These are phyloP conservation scores for Citrus reticulata DNA, from an alignment of 345 rosid genomes.

Conservation along the genomic window DNA sequence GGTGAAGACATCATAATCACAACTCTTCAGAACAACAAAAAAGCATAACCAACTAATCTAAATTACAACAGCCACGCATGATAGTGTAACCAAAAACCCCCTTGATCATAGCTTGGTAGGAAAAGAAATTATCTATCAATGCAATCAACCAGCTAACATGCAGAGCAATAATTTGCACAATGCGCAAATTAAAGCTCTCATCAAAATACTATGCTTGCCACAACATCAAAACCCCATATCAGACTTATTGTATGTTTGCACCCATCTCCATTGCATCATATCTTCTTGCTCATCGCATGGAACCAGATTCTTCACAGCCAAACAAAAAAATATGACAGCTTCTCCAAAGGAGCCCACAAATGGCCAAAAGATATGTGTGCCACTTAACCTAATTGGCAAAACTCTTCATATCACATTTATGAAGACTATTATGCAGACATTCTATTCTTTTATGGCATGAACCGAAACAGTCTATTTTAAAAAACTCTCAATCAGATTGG, in stretches of 20 bases:
- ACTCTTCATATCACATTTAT: conserved; percentile 4
- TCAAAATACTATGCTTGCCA: not conserved
- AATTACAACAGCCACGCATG: not conserved
- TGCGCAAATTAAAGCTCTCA: not conserved
- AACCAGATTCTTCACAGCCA: conserved; percentile 9
- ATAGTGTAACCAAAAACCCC: conserved; percentile 14
- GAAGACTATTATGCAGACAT: conserved; percentile 10
- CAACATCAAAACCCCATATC: not conserved
- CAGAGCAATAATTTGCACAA: not conserved
- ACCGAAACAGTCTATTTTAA: conserved; percentile 5
- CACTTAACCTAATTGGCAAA: conserved; percentile 6
- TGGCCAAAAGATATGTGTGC: conserved; percentile 4
- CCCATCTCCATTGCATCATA: not conserved
- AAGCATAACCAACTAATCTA: not conserved
- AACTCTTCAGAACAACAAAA: conserved; percentile 10
- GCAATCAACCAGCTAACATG: conserved; percentile 7
- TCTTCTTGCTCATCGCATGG: not conserved
- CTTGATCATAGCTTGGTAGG: not conserved
- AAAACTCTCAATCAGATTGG: conserved; percentile 10
- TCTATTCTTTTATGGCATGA: conserved; percentile 16
- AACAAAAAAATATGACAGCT: not conserved
- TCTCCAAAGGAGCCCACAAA: conserved; percentile 10
- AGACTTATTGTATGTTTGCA: not conserved
- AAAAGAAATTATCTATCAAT: not conserved
- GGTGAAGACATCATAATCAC: not conserved